phyloP scores from a whole-genome alignment of 1,284 basidiomycete genomes.

The Leccinum solheimii region DNA sequence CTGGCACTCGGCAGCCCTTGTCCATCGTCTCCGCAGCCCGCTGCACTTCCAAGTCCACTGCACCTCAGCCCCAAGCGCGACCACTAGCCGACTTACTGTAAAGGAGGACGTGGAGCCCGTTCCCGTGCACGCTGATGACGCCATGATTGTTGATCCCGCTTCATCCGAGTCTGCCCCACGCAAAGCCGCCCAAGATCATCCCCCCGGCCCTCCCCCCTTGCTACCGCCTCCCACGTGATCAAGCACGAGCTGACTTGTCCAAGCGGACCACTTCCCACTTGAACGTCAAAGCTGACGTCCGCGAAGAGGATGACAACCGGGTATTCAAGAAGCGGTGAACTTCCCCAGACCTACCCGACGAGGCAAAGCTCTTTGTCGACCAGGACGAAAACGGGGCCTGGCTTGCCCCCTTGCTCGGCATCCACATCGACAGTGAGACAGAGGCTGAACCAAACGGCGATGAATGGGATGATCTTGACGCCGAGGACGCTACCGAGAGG shows the following conservation, averaged over 20 bases:
- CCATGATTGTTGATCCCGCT: constrained; percentile 57
- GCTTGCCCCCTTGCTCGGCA: constrained; percentile 40
- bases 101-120: constrained; percentile 37
- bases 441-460: constrained; percentile 63
- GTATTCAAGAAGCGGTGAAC: constrained; percentile 72
- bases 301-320: constrained; percentile 51
- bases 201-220: neutral
- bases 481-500: constrained; percentile 64
- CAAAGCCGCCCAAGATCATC: neutral
- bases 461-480: constrained; percentile 91
- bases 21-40: too few relatives aligned
- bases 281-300: constrained; percentile 30
- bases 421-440: constrained; percentile 40
- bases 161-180: constrained; percentile 4
- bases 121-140: constrained; percentile 43
- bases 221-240: constrained; percentile 19
- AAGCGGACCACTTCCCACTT: constrained; percentile 31
- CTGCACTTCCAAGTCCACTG: neutral
- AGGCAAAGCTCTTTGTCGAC: constrained; percentile 38
- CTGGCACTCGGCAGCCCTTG: too few relatives aligned
- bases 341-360: constrained; percentile 65
- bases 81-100: constrained; percentile 31
- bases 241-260: constrained; percentile 32
- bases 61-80: constrained; percentile 23
- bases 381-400: constrained; percentile 28